Evolutionary conservation across 148 eudicot species (phyloP).

Genomic region (Cornus kousa): DNA sequence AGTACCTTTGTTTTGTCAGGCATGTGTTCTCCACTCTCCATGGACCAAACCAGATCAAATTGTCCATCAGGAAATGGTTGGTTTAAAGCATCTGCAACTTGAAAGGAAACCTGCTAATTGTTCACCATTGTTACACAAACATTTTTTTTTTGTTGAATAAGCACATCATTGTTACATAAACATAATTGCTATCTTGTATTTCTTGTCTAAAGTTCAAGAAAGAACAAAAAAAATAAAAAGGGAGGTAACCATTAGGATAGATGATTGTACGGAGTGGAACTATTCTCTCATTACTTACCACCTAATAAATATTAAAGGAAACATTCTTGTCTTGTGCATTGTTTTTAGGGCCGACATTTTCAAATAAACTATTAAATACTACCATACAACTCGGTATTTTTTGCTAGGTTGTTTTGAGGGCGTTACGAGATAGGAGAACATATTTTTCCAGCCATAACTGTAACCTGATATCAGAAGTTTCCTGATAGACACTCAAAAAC

Average conservation of each 20-base stretch:
- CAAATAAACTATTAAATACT: background rate
- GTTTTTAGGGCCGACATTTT: background rate
- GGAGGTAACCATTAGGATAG: background rate
- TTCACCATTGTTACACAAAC: slow-evolving; percentile 13
- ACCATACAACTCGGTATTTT: background rate
- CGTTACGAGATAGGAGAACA: background rate
- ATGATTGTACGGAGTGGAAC: background rate
- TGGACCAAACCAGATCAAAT: slow-evolving; percentile 94
- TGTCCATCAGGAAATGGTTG: slow-evolving; percentile 91
- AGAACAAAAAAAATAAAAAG: background rate
- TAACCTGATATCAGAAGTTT: background rate
- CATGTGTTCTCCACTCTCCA: slow-evolving; percentile 99
- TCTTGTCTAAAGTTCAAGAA: background rate
- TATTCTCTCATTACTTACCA: background rate
- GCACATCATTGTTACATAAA: slow-evolving; percentile 10
- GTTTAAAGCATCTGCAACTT: slow-evolving; percentile 90
- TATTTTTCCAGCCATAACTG: background rate
- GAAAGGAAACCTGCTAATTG: slow-evolving; percentile 66
- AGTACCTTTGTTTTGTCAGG: slow-evolving; percentile 84
- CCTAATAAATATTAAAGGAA: background rate
- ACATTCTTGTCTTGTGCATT: background rate
- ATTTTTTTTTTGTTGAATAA: background rate
- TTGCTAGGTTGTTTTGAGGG: background rate
- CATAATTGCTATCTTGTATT: background rate
- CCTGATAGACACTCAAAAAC: background rate